Conservation (phyloP, 805 yeast species). For the Brettanomyces sp. region DNA sequence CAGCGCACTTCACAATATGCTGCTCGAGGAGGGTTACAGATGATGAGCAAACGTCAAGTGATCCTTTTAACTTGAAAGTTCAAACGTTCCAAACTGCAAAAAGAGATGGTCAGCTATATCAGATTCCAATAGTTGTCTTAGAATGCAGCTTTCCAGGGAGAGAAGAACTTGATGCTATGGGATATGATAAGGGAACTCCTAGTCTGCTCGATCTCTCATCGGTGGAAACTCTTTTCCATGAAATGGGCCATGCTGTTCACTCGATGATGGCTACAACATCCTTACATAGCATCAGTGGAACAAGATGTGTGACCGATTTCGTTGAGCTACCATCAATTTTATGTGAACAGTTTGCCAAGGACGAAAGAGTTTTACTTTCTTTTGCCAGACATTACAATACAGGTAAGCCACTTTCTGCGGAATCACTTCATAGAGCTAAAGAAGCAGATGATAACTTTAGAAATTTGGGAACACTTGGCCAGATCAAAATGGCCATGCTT, state of each 20-base stretch:
- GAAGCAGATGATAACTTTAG: constrained; percentile 43
- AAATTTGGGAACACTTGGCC: constrained; percentile 73
- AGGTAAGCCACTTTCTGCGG: constrained; percentile 46
- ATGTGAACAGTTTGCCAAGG: constrained; percentile 88
- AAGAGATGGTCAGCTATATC: constrained; percentile 45
- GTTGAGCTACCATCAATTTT: constrained; percentile 95
- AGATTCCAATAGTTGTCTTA: constrained; percentile 81
- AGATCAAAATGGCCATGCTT: constrained; percentile 79
- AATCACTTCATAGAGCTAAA: constrained; percentile 36
- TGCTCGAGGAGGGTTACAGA: constrained; percentile 77
- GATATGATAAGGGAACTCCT: constrained; percentile 8
- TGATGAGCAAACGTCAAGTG: constrained; percentile 36
- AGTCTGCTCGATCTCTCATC: constrained; percentile 65
- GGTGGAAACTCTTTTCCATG: constrained; percentile 92
- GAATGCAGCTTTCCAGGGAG: constrained; percentile 66
- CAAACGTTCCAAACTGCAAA: constrained; percentile 26
- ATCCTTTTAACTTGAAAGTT: constrained; percentile 25
- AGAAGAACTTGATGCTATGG: constrained; percentile 17
- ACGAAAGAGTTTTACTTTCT: constrained; percentile 60
- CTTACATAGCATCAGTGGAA: constrained; percentile 87
- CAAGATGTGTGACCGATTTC: constrained; percentile 92
- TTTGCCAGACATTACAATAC: constrained; percentile 70
- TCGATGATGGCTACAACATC: constrained; percentile 91
- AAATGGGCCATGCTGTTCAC: constrained; percentile 99
- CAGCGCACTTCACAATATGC: constrained; percentile 93